These are phyloP conservation scores for Crithidia sp. DNA, from an alignment of 208 protist genomes.

Conservation along the genomic window DNA sequence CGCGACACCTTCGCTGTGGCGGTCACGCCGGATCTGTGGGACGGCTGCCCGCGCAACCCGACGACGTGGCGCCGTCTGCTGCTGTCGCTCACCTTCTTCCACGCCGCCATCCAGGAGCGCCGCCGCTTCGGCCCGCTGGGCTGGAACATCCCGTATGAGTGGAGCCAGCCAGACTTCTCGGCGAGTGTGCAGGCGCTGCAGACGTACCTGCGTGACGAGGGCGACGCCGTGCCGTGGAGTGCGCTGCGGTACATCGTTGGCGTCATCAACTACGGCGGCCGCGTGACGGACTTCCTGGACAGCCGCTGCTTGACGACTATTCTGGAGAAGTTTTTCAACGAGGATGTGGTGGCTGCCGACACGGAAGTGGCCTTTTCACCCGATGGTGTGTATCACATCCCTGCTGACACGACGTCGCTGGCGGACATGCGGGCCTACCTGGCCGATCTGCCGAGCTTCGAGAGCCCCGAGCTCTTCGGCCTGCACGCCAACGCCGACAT, in stretches of 20 bases:
- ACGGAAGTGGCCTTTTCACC: conserved; percentile 79
- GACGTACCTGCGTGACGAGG: conserved; percentile 70
- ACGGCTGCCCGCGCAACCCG: conserved; percentile 82
- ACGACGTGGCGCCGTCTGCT: conserved; percentile 93
- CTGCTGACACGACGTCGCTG: conserved; percentile 71
- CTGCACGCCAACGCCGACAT: conserved; percentile 96
- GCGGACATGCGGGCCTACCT: conserved; percentile 75
- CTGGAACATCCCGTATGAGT: conserved; percentile 97
- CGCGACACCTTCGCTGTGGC: conserved; percentile 79
- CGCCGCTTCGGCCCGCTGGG: conserved; percentile 94
- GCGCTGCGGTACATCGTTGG: conserved; percentile 93
- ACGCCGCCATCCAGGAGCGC: conserved; percentile 94
- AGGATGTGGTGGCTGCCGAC: conserved; percentile 52
- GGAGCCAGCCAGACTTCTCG: conserved; percentile 93
- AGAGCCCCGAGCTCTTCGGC: conserved; percentile 95
- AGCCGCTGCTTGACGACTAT: conserved; percentile 80
- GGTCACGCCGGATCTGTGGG: conserved; percentile 80
- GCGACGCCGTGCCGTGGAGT: conserved; percentile 76
- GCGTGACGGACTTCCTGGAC: conserved; percentile 95
- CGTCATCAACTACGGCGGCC: conserved; percentile 96
- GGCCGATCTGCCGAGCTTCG: conserved; percentile 89
- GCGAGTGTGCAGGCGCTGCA: conserved; percentile 86
- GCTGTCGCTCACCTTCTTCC: conserved; percentile 96
- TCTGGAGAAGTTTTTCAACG: conserved; percentile 80
- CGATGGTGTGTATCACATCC: conserved; percentile 89